A percentile compares a stretch with the other conserved stretches of the same genome.
These are phyloP conservation scores for Funneliformis caledonium DNA, from an alignment of 371 early-diverging fungal species.

Conservation along the genomic window DNA sequence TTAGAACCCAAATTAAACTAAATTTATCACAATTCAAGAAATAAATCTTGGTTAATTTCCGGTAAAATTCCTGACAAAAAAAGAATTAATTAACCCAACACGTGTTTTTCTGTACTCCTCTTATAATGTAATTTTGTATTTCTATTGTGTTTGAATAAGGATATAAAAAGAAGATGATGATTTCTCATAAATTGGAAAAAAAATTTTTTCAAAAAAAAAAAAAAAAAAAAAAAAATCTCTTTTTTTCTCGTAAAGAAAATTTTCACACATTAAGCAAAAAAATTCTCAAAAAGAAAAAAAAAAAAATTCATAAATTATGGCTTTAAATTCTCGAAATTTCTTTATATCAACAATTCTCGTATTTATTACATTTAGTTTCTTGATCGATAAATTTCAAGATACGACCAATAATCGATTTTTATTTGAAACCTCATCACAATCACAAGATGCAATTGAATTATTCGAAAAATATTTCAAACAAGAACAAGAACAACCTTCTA, in stretches of 20 bases:
- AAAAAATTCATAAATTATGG: neutral
- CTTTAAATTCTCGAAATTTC: neutral
- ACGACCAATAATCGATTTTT: neutral
- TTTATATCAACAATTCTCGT: neutral
- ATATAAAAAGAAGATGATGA: too few species aligned
- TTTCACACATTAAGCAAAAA: neutral
- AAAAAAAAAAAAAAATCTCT: neutral
- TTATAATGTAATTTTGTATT: neutral
- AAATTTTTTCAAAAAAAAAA: neutral
- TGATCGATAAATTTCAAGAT: constrained; percentile 1
- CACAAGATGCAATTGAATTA: neutral
- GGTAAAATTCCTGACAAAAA: neutral
- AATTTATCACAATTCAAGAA: neutral
- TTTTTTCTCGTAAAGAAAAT: neutral
- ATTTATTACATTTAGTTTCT: neutral
- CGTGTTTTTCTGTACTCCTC: neutral
- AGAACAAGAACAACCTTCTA: constrained; percentile 2
- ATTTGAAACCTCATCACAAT: neutral
- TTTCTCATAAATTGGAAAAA: too few species aligned
- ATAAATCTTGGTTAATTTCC: neutral
- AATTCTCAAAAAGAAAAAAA: neutral
- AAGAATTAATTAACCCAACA: neutral
- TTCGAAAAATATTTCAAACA: neutral
- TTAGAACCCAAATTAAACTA: neutral
- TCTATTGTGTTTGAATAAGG: neutral